Evolutionary conservation across 2,329 filamentous ascomycete species (phyloP).

Genomic region (Pyrenochaeta sp.): DNA sequence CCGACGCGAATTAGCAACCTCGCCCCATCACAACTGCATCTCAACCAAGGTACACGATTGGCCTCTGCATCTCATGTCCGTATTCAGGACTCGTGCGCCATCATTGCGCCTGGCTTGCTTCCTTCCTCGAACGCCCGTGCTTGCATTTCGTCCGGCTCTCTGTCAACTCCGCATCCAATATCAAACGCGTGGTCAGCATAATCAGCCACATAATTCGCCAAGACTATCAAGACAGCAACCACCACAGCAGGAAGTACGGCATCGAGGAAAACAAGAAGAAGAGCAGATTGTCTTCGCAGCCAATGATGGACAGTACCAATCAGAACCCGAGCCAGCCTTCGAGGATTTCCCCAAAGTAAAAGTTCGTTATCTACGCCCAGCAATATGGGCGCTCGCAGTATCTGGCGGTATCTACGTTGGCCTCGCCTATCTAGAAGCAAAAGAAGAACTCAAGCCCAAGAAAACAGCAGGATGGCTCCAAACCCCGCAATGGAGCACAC

Average conservation of each 20-base stretch:
- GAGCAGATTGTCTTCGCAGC: constrained; percentile 7
- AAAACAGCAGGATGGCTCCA: constrained; percentile 22
- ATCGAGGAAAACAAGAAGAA: constrained; percentile 10
- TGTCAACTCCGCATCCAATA: constrained; percentile 8
- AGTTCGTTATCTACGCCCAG: constrained; percentile 38
- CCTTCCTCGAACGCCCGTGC: constrained; percentile 2
- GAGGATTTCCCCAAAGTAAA: constrained; percentile 19
- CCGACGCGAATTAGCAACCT: constrained; percentile 17
- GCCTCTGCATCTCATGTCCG: constrained; percentile 13
- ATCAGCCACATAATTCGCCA: constrained; percentile 9
- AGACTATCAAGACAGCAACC: constrained; percentile 9
- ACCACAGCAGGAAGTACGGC: constrained; percentile 11
- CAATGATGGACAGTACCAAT: neutral
- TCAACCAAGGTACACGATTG: constrained; percentile 7
- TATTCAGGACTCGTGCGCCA: constrained; percentile 6
- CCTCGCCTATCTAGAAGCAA: constrained; percentile 41
- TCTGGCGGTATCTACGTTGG: constrained; percentile 38
- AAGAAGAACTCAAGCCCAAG: constrained; percentile 30
- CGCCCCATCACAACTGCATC: constrained; percentile 11
- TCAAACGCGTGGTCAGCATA: constrained; percentile 10
- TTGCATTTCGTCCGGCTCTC: constrained; percentile 1
- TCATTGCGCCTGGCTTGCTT: constrained; percentile 9
- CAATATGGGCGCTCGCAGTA: constrained; percentile 39
- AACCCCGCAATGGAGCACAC: constrained; percentile 25
- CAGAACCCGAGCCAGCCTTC: neutral